A percentile compares a stretch with the other conserved stretches of the same genome.
These are phyloP conservation scores for Viola pubescens DNA, from an alignment of 441 rosid genomes.

Conservation along the genomic window DNA sequence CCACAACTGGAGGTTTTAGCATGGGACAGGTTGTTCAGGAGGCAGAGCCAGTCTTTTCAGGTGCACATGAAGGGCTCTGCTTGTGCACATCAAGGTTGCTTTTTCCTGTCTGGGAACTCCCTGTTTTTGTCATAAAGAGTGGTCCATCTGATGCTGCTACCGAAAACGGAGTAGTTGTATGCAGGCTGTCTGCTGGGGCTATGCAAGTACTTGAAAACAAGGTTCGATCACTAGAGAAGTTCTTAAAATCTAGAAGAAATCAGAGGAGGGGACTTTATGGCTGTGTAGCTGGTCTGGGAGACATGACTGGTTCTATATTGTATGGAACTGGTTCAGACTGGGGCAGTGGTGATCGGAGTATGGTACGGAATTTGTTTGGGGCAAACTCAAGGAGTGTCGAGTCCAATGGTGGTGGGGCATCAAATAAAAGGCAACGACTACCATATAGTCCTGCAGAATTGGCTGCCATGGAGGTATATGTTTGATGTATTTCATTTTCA, in stretches of 20 bases:
- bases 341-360: conserved; percentile 58
- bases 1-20: conserved; percentile 87
- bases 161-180: conserved; percentile 53
- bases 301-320: conserved; percentile 80
- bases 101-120: conserved; percentile 91
- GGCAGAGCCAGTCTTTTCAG: conserved; percentile 91
- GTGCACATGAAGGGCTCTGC: conserved; percentile 94
- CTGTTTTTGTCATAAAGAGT: conserved; percentile 59
- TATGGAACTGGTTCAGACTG: conserved; percentile 66
- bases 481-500: conserved; percentile 10
- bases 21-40: conserved; percentile 99
- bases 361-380: conserved; percentile 72
- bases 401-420: conserved; percentile 52
- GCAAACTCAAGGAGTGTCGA: conserved; percentile 46
- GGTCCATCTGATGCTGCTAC: conserved; percentile 33
- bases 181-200: conserved; percentile 72
- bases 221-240: conserved; percentile 77
- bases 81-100: conserved; percentile 86
- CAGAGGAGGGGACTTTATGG: conserved; percentile 96
- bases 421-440: conserved; percentile 71
- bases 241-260: conserved; percentile 82
- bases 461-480: conserved; percentile 86
- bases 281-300: conserved; percentile 86
- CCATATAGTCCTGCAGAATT: conserved; percentile 84
- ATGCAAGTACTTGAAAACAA: conserved; percentile 82